A percentile compares a stretch with the other conserved stretches of the same genome.
These are phyloP conservation scores for Rhizophora apiculata DNA, from an alignment of 345 rosid species.

Conservation along the genomic window DNA sequence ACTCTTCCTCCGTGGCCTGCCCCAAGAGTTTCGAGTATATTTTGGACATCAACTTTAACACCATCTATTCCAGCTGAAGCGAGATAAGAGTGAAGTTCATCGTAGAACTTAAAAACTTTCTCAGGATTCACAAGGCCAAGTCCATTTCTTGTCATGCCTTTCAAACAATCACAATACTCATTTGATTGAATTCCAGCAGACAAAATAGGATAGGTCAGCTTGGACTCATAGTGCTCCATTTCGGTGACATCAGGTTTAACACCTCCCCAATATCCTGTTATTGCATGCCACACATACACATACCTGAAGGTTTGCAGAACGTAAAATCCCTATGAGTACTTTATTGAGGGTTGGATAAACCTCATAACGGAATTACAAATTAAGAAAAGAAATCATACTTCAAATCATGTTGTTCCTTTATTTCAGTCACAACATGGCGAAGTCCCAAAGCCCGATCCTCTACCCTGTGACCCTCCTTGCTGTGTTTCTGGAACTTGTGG, in stretches of 20 bases:
- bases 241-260: conserved; percentile 41
- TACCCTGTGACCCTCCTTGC: conserved; percentile 47
- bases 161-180: conserved; percentile 46
- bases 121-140: conserved; percentile 75
- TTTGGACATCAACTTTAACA: conserved; percentile 81
- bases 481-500: conserved; percentile 62
- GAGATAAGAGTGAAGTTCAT: conserved; percentile 73
- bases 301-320: conserved; percentile 28
- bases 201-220: conserved; percentile 45
- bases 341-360: not conserved
- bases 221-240: conserved; percentile 58
- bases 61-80: conserved; percentile 71
- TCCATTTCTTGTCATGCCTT: conserved; percentile 51
- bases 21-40: conserved; percentile 71
- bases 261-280: conserved; percentile 79
- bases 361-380: not conserved
- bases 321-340: not conserved
- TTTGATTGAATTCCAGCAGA: conserved; percentile 64
- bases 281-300: conserved; percentile 64
- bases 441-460: conserved; percentile 65
- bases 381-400: conserved; percentile 32
- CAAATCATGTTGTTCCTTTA: conserved; percentile 50
- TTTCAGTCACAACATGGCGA: conserved; percentile 46
- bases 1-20: conserved; percentile 67
- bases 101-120: conserved; percentile 59